phyloP scores from a whole-genome alignment of 2,329 filamentous ascomycete species.

The Aureobasidium sp. region DNA sequence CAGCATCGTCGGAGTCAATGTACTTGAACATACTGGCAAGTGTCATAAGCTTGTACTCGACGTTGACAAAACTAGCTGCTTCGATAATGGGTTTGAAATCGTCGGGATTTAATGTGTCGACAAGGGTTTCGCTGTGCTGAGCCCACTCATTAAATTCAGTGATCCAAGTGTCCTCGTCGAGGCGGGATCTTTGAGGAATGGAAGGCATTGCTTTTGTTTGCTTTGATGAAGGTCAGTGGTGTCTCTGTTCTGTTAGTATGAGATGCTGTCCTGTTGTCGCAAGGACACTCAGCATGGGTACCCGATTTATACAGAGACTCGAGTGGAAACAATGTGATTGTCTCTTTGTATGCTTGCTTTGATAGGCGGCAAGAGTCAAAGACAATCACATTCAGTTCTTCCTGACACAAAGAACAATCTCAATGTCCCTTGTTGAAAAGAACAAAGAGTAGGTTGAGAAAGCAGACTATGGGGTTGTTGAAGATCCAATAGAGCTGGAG shows the following conservation, averaged over 20 bases:
- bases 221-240: not conserved
- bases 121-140: not conserved
- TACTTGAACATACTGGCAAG: not conserved
- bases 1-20: not conserved
- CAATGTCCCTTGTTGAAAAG: not conserved
- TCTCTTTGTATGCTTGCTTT: constrained; percentile 1
- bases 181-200: not conserved
- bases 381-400: not conserved
- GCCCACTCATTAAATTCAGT: not conserved
- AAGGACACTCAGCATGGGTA: not conserved
- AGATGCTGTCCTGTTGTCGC: not conserved
- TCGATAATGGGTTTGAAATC: not conserved
- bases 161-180: not conserved
- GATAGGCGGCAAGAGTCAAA: not conserved
- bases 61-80: not conserved
- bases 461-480: not conserved
- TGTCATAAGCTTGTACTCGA: not conserved
- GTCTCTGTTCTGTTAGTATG: not conserved
- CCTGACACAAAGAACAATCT: not conserved
- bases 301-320: not conserved
- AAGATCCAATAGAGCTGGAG: not conserved
- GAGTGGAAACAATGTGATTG: not conserved
- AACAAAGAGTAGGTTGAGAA: not conserved
- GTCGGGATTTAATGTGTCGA: not conserved
- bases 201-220: not conserved